Conservation (phyloP, 306 rosid genomes). For the Hylodesmum podocarpum region DNA sequence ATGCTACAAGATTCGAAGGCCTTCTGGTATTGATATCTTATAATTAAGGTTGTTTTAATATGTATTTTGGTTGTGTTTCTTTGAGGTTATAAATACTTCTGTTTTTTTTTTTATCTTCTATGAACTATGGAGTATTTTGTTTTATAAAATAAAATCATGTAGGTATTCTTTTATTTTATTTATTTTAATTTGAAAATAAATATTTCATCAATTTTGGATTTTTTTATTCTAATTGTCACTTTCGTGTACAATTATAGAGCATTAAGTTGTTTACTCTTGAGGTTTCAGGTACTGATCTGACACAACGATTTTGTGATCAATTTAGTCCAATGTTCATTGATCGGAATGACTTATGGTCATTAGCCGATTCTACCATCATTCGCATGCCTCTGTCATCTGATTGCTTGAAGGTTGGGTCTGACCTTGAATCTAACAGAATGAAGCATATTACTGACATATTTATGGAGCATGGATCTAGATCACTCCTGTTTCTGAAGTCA, state of each 20-base stretch:
- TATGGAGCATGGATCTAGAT: slow-evolving; percentile 76
- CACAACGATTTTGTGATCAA: slow-evolving; percentile 75
- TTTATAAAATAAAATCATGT: slow-evolving; percentile 5
- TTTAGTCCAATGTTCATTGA: slow-evolving; percentile 84
- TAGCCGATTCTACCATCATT: slow-evolving; percentile 79
- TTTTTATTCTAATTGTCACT: not conserved
- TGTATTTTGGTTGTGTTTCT: slow-evolving; percentile 6
- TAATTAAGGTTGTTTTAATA: not conserved
- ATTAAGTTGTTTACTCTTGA: slow-evolving; percentile 24
- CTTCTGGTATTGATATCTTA: slow-evolving; percentile 3
- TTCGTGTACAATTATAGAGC: slow-evolving; percentile 13
- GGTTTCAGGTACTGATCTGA: slow-evolving; percentile 85
- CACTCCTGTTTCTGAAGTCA: slow-evolving; percentile 84
- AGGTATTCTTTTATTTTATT: not conserved
- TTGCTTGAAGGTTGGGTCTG: slow-evolving; percentile 61
- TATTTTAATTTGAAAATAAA: slow-evolving; percentile 18
- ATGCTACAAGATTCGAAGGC: not conserved
- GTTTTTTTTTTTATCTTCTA: not conserved
- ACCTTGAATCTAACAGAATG: slow-evolving; percentile 58
- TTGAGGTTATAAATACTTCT: not conserved
- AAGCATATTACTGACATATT: slow-evolving; percentile 67
- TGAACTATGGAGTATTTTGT: not conserved
- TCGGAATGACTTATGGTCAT: slow-evolving; percentile 64
- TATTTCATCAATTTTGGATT: not conserved
- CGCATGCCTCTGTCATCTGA: slow-evolving; percentile 90